phyloP scores from a whole-genome alignment of 2,329 filamentous ascomycete species.

The Trichoderma sp. region DNA sequence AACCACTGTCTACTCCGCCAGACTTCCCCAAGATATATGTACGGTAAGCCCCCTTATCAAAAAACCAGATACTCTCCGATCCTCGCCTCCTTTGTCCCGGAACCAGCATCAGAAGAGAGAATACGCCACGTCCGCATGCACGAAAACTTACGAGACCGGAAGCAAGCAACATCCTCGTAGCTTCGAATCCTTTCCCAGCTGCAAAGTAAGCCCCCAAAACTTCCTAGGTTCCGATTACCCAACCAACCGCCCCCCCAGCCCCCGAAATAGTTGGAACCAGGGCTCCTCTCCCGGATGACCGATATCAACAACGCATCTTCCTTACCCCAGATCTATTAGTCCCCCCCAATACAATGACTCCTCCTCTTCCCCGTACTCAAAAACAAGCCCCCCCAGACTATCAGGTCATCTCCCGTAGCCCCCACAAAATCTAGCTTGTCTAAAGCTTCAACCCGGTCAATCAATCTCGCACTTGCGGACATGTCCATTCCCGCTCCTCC shows the following conservation, averaged over 20 bases:
- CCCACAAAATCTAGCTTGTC: not conserved
- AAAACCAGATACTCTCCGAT: not conserved
- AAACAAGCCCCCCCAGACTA: not conserved
- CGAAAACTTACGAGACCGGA: not conserved
- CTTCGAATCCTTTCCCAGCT: not conserved
- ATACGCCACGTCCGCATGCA: not conserved
- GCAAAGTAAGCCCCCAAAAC: not conserved
- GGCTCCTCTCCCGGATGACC: not conserved
- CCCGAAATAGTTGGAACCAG: not conserved
- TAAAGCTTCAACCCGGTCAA: not conserved
- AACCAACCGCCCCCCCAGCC: not conserved
- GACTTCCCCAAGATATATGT: not conserved
- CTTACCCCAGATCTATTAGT: not conserved
- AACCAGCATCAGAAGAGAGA: not conserved
- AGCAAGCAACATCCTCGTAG: not conserved
- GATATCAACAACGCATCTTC: not conserved
- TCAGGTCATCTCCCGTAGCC: not conserved
- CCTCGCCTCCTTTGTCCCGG: constrained; percentile 8
- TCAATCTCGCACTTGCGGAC: not conserved
- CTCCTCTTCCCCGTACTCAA: not conserved
- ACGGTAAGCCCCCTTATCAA: not conserved
- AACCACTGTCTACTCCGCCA: not conserved
- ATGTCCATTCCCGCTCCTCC: not conserved
- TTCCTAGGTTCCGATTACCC: not conserved
- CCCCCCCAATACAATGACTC: too few relatives aligned